Percentiles rank a stretch among this genome's conserved stretches.
Conservation (phyloP, 2,329 filamentous ascomycete genomes). For the Rhynchosporium secalis region DNA sequence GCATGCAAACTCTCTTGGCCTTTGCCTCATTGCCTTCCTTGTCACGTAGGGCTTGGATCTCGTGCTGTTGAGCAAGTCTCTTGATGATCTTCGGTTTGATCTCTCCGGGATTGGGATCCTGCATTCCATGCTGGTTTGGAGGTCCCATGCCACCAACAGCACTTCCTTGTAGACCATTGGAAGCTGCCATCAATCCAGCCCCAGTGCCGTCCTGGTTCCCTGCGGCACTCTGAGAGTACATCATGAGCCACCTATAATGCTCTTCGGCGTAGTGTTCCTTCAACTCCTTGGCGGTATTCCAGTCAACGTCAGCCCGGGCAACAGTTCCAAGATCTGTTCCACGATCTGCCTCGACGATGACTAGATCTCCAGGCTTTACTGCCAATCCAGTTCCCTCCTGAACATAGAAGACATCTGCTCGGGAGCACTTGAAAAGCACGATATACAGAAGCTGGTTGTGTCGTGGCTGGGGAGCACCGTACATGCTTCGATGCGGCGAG, state of each 20-base stretch:
- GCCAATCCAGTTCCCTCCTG: constrained; percentile 92
- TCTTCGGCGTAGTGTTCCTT: constrained; percentile 93
- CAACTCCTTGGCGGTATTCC: constrained; percentile 81
- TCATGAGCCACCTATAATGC: constrained; percentile 98
- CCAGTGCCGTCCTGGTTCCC: constrained; percentile 60
- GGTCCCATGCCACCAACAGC: constrained; percentile 78
- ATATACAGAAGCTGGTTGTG: constrained; percentile 77
- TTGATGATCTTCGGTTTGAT: constrained; percentile 97
- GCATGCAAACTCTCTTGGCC: constrained; percentile 93
- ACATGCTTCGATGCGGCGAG: constrained; percentile 63
- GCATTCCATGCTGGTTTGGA: constrained; percentile 69
- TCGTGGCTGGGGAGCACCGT: constrained; percentile 59
- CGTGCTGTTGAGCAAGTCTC: constrained; percentile 85
- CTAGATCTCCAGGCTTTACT: constrained; percentile 87
- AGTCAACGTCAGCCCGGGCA: constrained; percentile 81
- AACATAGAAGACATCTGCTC: constrained; percentile 95
- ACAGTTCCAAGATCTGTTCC: constrained; percentile 95
- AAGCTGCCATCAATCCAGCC: constrained; percentile 62
- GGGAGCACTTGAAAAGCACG: constrained; percentile 93
- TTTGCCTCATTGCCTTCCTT: constrained; percentile 98
- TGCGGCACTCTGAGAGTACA: constrained; percentile 84
- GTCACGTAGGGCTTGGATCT: constrained; percentile 84
- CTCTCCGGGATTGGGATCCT: constrained; percentile 70
- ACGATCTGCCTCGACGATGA: constrained; percentile 96
- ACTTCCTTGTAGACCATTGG: constrained; percentile 65